Base-by-base conservation (phyloP, 179 eudicot species). In the Amaranthus tricolor region DNA sequence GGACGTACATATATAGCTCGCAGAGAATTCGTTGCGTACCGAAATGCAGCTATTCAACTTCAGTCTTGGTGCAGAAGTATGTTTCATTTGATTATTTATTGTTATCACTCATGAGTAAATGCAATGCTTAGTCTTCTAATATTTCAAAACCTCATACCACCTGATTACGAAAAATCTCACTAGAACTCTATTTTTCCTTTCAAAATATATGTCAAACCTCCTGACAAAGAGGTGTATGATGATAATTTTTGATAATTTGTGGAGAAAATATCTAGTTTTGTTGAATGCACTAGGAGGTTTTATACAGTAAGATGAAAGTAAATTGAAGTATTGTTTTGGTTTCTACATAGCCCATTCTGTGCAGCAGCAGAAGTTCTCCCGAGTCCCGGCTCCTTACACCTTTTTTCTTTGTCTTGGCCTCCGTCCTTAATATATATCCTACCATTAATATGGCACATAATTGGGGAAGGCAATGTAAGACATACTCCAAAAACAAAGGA, bases 51-150 rank as follows among this genome's bases (percentile, higher is more conserved):
- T 60, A 86, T 96, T 70, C 84, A 74, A 60, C 83, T 96, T 82
- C 99, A 96, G 70, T 91, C 98, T 56, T 90, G 90, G 75, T 89
- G 97, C 84, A 87, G 98, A 88, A 94, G 99, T 94, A 90, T 80
- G 70, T 68, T 62, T 55, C 17, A 31, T 40, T 65, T 55, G 51
- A 52, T 49, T 52, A 3, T 9, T 54, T 70, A 40, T 40, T 15
- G 13, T 68, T 9, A 9, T 52, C 9, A 52, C 12, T 44, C 13
- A 14, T 24, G 47, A 12, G 10, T 40, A 64, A 45, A n/a, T 12
- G 47, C 11, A 24, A 20, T 7, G 17, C 14, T 21, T 51, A 4
- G 11, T 50, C 12, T 10, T 16, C 16, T 61, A 21, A 21, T 61
- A 31, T 12, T 61, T 61, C 4, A 20, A 13, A 20, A 5, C 44